A percentile compares a stretch with the other conserved stretches of the same genome.
Evolutionary conservation across 2,329 filamentous ascomycete genomes (phyloP).

Genomic region (Harringtonia aguacate): DNA sequence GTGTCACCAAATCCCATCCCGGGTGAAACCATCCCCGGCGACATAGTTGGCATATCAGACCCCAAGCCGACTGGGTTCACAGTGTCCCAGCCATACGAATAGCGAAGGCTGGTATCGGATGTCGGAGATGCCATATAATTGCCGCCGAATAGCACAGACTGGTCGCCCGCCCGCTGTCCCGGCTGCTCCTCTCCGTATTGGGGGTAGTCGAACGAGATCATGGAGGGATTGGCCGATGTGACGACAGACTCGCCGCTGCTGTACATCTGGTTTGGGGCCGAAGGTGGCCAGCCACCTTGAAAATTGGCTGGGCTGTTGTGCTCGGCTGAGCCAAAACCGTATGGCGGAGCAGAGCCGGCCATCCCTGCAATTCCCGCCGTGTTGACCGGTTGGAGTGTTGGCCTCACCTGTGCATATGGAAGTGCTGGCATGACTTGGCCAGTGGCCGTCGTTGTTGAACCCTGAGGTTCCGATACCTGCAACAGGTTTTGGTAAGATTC

Average conservation of each 20-base stretch:
- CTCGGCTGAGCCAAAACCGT: background rate
- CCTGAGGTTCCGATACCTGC: background rate
- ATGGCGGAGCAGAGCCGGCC: background rate
- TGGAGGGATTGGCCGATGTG: background rate
- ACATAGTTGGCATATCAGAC: background rate
- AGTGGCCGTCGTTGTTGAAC: background rate
- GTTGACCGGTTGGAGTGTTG: background rate
- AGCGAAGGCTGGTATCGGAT: no score
- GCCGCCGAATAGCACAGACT: background rate
- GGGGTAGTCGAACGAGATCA: slow-evolving; percentile 1
- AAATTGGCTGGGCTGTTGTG: background rate
- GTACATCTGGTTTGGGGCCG: background rate
- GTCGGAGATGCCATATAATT: background rate
- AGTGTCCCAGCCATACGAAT: background rate
- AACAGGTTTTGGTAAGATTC: slow-evolving; percentile 1
- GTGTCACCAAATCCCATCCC: background rate
- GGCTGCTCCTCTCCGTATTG: background rate
- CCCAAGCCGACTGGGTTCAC: background rate
- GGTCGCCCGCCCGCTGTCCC: background rate
- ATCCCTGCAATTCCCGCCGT: background rate
- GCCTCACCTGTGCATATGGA: background rate
- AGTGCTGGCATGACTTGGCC: background rate
- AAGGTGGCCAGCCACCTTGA: background rate
- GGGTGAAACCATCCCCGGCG: background rate
- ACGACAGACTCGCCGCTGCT: background rate